Evolutionary conservation across 2,329 filamentous ascomycete genomes (phyloP).

Genomic region (Grosmannia penicillata): DNA sequence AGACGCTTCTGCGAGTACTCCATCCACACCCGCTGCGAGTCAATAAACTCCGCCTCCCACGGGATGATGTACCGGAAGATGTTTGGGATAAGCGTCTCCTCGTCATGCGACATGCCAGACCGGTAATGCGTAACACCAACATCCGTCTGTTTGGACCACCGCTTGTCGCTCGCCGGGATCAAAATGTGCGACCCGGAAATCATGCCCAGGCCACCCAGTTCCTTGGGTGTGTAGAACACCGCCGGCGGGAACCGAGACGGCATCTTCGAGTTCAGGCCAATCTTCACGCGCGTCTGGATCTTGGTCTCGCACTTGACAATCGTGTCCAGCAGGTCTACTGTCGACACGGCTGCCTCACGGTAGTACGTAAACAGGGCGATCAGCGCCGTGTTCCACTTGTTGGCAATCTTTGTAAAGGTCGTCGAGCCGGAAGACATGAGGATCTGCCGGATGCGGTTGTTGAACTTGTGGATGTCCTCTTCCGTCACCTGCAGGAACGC

Average conservation of each 20-base stretch:
- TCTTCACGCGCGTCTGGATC: conserved; percentile 97
- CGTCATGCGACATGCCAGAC: conserved; percentile 94
- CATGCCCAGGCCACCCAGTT: conserved; percentile 93
- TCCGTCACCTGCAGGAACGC: conserved; percentile 96
- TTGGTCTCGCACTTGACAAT: conserved; percentile 99
- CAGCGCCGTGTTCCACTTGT: conserved; percentile 98
- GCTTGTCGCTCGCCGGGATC: conserved; percentile 93
- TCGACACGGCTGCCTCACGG: conserved; percentile 91
- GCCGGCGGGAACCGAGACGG: conserved; percentile 95
- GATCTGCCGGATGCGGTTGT: conserved; percentile 96
- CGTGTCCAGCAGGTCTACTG: conserved; percentile 82
- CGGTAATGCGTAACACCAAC: conserved; percentile 94
- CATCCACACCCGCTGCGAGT: conserved; percentile 97
- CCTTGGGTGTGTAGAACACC: conserved; percentile 97
- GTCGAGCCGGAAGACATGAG: conserved; percentile 99
- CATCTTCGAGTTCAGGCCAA: conserved; percentile 98
- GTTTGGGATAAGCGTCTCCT: conserved; percentile 94
- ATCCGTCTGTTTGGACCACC: conserved; percentile 97
- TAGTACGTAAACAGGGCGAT: conserved; percentile 98
- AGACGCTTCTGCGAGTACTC: conserved; percentile 97
- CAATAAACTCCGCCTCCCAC: conserved; percentile 98
- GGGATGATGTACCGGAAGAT: conserved; percentile 99
- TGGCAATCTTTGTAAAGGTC: conserved; percentile 98
- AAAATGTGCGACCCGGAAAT: conserved; percentile 97
- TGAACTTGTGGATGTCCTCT: conserved; percentile 97